Evolutionary conservation across 306 rosid species (phyloP), one percentile per base, ranked within the genome.

Genomic region (Pterocarpus santalinus): DNA sequence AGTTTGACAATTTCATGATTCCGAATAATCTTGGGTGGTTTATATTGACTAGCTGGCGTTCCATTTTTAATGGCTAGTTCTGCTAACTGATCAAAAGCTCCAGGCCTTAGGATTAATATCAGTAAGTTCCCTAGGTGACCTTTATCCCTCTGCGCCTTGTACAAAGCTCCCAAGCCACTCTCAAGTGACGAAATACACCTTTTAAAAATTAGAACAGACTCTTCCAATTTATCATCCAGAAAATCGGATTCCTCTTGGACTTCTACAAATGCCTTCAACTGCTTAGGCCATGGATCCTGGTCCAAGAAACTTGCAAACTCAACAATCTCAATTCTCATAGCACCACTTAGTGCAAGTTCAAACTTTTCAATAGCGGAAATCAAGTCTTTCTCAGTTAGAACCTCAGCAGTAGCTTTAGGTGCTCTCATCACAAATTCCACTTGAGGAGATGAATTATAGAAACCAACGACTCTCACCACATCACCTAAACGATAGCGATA

Each of bases 351-450:
- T 52, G 56, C 83, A 75, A 15, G 78, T 72, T 87, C 90, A 49
- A 87, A 85, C 1, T 16, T 78, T 63, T 85, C 88, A 28, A 88
- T 80, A 9, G 91, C 89, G 55, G 77, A 75, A 52, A 90, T 75
- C 83, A 91, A 85, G 70, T 88, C 91, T 46, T 74, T 87, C 83
- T 91, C 97, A 30, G 90, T 88, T 28, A 91, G 63, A 70, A 91
- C 61, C 75, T 90, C 97, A 7, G 64, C 52, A 2, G 61, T 72
- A 67, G 80, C 70, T 71, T 84, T 90, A 10, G 97, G 94, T 17
- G 90, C 92, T 63, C 92, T 86, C 92, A 90, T 90, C 57, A 88
- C 86, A 80, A 49, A 90, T 80, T 91, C 92, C 58, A 90, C 83
- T n/a, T 71, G 60, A 0, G 97, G 96, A 41, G 91, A 81, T 53